phyloP scores from a whole-genome alignment of 306 rosid species.

The Fragaria nilgerrensis region DNA sequence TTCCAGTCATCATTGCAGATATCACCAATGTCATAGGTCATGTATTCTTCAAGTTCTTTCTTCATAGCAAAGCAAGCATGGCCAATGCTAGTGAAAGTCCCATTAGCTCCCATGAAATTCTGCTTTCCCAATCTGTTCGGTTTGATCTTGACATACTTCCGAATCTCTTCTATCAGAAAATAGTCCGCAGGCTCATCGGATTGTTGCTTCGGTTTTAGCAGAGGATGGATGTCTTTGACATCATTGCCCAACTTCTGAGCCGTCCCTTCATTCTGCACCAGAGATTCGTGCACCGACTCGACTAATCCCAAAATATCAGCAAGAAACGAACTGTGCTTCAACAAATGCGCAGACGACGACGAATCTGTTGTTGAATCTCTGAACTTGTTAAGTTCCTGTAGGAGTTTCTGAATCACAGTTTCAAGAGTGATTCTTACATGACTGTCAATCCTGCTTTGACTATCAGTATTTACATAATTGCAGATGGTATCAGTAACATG shows the following conservation, averaged over 20 bases:
- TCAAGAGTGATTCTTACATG: constrained; percentile 27
- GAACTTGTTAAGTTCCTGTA: constrained; percentile 36
- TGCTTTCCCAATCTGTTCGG: constrained; percentile 68
- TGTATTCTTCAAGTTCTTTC: constrained; percentile 69
- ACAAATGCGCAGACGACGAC: constrained; percentile 21
- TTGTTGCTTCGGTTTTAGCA: constrained; percentile 36
- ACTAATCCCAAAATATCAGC: constrained; percentile 62
- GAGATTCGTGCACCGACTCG: constrained; percentile 37
- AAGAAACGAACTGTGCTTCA: constrained; percentile 43
- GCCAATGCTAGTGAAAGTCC: constrained; percentile 74
- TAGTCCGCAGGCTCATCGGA: constrained; percentile 47
- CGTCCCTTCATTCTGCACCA: constrained; percentile 16
- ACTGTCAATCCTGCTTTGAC: constrained; percentile 17
- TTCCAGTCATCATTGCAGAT: constrained; percentile 82
- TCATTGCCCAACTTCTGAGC: not conserved
- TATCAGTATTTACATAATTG: constrained; percentile 26
- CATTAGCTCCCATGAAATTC: constrained; percentile 84
- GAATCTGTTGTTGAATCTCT: constrained; percentile 27
- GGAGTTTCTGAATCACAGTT: constrained; percentile 47
- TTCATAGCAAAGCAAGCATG: constrained; percentile 68
- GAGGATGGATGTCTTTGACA: constrained; percentile 34
- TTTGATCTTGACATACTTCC: constrained; percentile 62
- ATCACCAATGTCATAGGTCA: constrained; percentile 74
- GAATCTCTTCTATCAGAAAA: constrained; percentile 67
- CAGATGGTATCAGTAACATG: constrained; percentile 39